phyloP scores from a whole-genome alignment of 208 protist species.

The Trypanosoma mega region DNA sequence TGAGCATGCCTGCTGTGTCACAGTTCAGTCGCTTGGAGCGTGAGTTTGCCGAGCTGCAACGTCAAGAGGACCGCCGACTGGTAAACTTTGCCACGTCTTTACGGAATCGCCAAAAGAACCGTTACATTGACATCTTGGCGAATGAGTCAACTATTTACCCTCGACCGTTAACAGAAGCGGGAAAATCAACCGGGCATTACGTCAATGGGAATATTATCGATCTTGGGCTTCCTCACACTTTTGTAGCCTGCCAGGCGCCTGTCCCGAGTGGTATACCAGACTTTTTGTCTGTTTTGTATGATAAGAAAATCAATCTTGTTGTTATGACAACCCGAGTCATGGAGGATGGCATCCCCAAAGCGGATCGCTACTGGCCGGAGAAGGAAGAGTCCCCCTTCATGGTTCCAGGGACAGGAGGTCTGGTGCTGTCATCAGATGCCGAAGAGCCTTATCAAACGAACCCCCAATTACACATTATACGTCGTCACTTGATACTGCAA shows the following conservation, averaged over 20 bases:
- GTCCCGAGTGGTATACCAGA: constrained; percentile 53
- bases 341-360: constrained; percentile 64
- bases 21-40: constrained; percentile 41
- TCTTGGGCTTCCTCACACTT: constrained; percentile 39
- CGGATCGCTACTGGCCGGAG: constrained; percentile 80
- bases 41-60: constrained; percentile 53
- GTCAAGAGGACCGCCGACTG: constrained; percentile 31
- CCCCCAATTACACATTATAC: constrained; percentile 19
- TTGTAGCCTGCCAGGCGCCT: constrained; percentile 84
- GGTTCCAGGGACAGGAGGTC: background rate
- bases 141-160: constrained; percentile 81
- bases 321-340: constrained; percentile 71
- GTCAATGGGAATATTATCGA: constrained; percentile 71
- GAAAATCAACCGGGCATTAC: constrained; percentile 25
- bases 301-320: constrained; percentile 56
- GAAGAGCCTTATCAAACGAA: constrained; percentile 37
- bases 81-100: constrained; percentile 67
- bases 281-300: constrained; percentile 48
- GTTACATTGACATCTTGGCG: constrained; percentile 79
- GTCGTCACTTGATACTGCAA: constrained; percentile 30
- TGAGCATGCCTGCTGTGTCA: constrained; percentile 28
- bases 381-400: constrained; percentile 5
- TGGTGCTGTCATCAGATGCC: constrained; percentile 38
- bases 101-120: constrained; percentile 49
- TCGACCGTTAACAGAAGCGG: background rate